Percentiles rank a stretch among this genome's conserved stretches.
phyloP scores from a whole-genome alignment of 208 protist species.

The Trypanosomatidae sp. region DNA sequence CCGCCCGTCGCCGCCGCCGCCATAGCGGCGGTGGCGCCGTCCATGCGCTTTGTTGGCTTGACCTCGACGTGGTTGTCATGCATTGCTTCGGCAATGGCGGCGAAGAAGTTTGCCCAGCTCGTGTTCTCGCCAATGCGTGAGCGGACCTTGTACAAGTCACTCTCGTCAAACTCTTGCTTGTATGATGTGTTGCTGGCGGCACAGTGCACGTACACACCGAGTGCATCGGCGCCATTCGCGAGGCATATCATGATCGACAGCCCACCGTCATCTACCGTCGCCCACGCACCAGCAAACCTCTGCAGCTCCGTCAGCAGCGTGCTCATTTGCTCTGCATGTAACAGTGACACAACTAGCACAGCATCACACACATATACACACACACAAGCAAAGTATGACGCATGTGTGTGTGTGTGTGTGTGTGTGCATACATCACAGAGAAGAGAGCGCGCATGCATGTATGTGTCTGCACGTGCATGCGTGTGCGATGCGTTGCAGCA shows the following conservation, averaged over 20 bases:
- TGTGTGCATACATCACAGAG: background rate
- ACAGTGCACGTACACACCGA: constrained; percentile 36
- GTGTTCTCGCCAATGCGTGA: constrained; percentile 14
- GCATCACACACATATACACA: background rate
- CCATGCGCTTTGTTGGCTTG: background rate
- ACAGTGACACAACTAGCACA: background rate
- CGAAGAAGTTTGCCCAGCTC: constrained; percentile 55
- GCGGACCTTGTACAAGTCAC: constrained; percentile 13
- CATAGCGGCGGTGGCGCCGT: background rate
- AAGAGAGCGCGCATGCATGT: constrained; percentile 1
- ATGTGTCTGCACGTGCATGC: constrained; percentile 3
- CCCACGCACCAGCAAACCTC: constrained; percentile 28
- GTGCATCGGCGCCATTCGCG: constrained; percentile 20
- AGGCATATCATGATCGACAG: constrained; percentile 51
- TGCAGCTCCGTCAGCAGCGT: constrained; percentile 36
- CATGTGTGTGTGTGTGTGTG: background rate
- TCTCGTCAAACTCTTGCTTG: constrained; percentile 29
- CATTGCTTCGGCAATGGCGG: constrained; percentile 27
- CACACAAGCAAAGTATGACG: background rate
- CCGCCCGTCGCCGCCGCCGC: no score
- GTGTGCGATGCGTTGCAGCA: background rate
- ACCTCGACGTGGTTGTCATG: constrained; percentile 12
- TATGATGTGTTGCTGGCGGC: constrained; percentile 19
- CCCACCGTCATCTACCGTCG: constrained; percentile 17
- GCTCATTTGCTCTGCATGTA: constrained; percentile 7